Evolutionary conservation across 179 eudicot genomes (phyloP), one percentile per base, ranked within the genome.

Genomic region (Spinacia oleracea): DNA sequence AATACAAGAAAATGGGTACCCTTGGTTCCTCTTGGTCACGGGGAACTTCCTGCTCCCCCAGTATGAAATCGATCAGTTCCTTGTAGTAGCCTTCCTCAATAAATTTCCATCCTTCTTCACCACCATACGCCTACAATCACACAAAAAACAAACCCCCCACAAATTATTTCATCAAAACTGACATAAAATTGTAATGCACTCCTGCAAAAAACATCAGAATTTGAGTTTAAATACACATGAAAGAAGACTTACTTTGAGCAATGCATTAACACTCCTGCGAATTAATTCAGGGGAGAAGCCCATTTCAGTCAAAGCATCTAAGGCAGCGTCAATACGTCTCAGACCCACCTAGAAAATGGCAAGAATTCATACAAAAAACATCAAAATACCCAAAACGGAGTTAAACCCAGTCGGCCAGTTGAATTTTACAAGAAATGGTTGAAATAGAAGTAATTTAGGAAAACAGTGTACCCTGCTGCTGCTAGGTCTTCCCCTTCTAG

Each of bases 101-200:
- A 64, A 81, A 79, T 20, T 42, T 15, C 86, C 86, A 84, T 9
- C 83, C 86, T 53, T 80, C 72, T 29, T 79, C 84, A 42, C 82
- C 85, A 76, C 82, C 85, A 76, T 84, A 84, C 42, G 56, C 78
- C 87, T 84, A 66, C 72, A 79, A 42, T 69, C 73, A 71, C 74
- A n/a, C 32, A 9, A 42, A 21, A 3, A 76, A 20, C 42, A 79
- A 43, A 62, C 25, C 21, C 67, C 65, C 62, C 59, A 46, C 38
- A 62, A 53, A 14, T 18, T 43, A 0, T 6, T 48, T 8, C 0
- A 70, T 25, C 45, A 38, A 40, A 34, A 69, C 62, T 43, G 15
- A 20, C 27, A 21, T 9, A 45, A 18, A 43, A 78, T 0, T 15
- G 23, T 9, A 21, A 34, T 51, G 27, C 20, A 31, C 1, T 11